Base-by-base conservation (phyloP, 352 stramenopile genomes). In the Globisporangium recalcitrans region DNA sequence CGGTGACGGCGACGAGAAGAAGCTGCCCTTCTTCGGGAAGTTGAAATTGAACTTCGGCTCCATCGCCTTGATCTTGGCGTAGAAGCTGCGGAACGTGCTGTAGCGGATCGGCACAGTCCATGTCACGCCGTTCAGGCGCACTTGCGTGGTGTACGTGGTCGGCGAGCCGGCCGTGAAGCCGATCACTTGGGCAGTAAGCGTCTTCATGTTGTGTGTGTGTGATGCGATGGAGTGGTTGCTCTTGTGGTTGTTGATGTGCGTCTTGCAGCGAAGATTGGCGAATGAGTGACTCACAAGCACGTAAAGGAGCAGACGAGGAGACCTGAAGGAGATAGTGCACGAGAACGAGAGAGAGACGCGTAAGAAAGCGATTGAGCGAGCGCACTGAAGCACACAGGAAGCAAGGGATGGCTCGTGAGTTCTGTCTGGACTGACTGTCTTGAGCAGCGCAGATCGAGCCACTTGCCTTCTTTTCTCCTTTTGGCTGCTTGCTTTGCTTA, bases 51-150 rank as follows among this genome's bases (percentile, higher is more conserved):
- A 89, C 55, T 74, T 58, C 44, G 70, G 71, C 53, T 88, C 80
- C 9, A 80, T 36, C 5, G 68, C 70, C 10, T 72, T 49, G 51
- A 91, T 69, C 10, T 74, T 71, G 58, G 38, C 58, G 71, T 91
- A 89, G 58, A 85, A 85, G 24, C 70, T 61, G 55, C 72, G 74
- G 68, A 89, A 90, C 8, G 72, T 74, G 66, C 73, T 85, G 70
- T 90, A 91, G 54, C 82, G 82, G 38, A 91, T 67, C 6, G 42
- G 61, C 21, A 91, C 63, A 27, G 64, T 65, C 80, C 82, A 91
- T 4, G 58, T 58, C 42, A 57, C 57, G 47, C 64, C 72, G 48
- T 81, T 63, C 34, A 82, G 68, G 26, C 69, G 60, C 44, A 87
- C 77, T 21, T 84, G 63, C 14, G 77, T 87, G 21, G 63, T 77